Evolutionary conservation across 2,329 filamentous ascomycete genomes (phyloP).

Genomic region (Aspergillus quadricinctus): DNA sequence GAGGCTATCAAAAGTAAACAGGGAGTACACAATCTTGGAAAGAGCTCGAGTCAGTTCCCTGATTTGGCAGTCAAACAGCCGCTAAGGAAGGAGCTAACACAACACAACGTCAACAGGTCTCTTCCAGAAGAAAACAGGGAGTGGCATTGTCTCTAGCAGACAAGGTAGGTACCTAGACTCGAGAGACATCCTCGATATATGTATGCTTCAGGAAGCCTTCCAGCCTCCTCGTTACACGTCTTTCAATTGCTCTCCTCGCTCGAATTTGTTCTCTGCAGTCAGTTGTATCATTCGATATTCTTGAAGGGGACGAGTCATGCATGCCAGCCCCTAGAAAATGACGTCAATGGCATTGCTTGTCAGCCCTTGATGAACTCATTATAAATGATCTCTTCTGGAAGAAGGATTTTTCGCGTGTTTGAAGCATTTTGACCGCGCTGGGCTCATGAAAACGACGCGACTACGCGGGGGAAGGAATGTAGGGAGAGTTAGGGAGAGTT

Average conservation of each 20-base stretch:
- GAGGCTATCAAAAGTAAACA: neutral
- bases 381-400: too few relatives aligned
- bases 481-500: neutral
- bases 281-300: too few relatives aligned
- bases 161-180: neutral
- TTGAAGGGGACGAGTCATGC: conserved; percentile 4
- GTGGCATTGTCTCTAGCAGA: too few relatives aligned
- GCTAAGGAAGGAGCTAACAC: neutral
- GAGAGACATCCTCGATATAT: neutral
- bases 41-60: neutral
- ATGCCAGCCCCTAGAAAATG: conserved; percentile 3
- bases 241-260: neutral
- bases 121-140: too few relatives aligned
- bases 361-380: neutral
- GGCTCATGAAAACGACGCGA: neutral
- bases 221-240: neutral
- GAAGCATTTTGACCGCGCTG: neutral
- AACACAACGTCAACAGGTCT: neutral
- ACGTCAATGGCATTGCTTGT: conserved; percentile 10
- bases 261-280: neutral
- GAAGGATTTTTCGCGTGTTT: neutral
- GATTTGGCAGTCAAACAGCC: neutral
- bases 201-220: neutral
- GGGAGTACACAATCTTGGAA: neutral
- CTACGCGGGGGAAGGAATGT: neutral